Evolutionary conservation across 2,329 filamentous ascomycete species (phyloP), one percentile per base, ranked within the genome.

Genomic region (Drechslera avenae): DNA sequence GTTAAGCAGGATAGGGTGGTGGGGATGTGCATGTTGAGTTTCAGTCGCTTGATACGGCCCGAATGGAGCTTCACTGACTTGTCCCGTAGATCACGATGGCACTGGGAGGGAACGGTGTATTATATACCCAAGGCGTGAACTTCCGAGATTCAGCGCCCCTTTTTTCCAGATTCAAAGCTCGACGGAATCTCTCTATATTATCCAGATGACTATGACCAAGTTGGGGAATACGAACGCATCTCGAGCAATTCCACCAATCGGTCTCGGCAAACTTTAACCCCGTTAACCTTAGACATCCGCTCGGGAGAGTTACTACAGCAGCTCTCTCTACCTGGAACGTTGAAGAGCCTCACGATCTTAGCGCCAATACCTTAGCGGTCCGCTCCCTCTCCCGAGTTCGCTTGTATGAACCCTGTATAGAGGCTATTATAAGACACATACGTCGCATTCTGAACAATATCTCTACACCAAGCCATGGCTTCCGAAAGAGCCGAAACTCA

Each of bases 211-310:
- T 13, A 23, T 32, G 36, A 23, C 19, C 16, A 30, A 16, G 33
- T n/a, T 33, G 43, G 37, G 18, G 26, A 41, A 36, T 19, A 28
- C 28, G 14, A 19, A 21, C n/a, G 26, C 39, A 23, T 37, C 26
- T 28, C 13, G 48, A 34, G n/a, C 21, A 39, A 31, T 48, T 52
- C 52, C 52, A 55, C 52, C 52, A 55, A 55, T 55, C 42, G 34
- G 50, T 36, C 14, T 21, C 12, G 32, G 26, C 7, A 8, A 18
- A 35, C 9, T 35, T 7, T 23, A 28, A 4, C 9, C 26, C 26
- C 26, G 26, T 10, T 13, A 10, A 28, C 7, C 26, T 28, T 9
- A 28, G 9, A 13, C 2, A 28, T 10, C 26, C 10, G 26, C 26
- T 28, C 26, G 26, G 26, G 9, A 10, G 2, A 28, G 9, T 28